Evolutionary conservation across 371 early-diverging fungal species (phyloP), one percentile per base, ranked within the genome.

Genomic region (Mortierella sp.): DNA sequence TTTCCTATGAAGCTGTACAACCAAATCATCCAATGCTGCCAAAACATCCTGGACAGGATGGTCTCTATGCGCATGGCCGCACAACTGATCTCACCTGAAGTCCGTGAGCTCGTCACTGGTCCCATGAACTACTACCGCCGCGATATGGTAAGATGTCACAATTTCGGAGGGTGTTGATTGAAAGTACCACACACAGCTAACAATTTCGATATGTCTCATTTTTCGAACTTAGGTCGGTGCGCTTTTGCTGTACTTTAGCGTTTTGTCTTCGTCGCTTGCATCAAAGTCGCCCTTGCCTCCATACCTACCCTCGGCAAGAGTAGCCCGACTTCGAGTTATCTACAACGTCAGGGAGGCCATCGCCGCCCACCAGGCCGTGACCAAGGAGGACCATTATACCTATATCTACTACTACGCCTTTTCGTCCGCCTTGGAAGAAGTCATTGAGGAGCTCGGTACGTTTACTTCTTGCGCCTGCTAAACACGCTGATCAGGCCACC

Each of bases 221-320:
- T 14, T n/a, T 8, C 34, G 24, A 2, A 26, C 50, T 38, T 74
- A 86, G 86, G 82, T 86, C 8, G 86, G 86, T 5, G 86, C 86
- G 28, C 80, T 86, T 14, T 65, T 86, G 38, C 75, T 86, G 24
- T 86, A 86, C 19, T 86, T 86, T 63, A 86, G 86, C 83, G 91
- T 91, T 26, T 73, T 93, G 28, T 88, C 91, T 1, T 75, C 91
- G 16, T 91, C 93, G 5, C 73, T 93, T 24, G 87, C 88, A 14
- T 89, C 91, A 38, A 93, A 92, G 75, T 88, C 90, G 8, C 90
- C 92, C 1, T 80, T 93, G 63, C 93, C 93, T 0, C 90, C 90
- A 0, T 93, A 91, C 70, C 90, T 93, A 80, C 93, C 93, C 1
- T 91, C 91, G 5, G 91, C 91, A 16, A 83, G 92, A 21, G 81